Percentiles rank a stretch among this genome's conserved stretches.
These are phyloP conservation scores for Benincasa hispida DNA, from an alignment of 306 rosid species.

Conservation along the genomic window DNA sequence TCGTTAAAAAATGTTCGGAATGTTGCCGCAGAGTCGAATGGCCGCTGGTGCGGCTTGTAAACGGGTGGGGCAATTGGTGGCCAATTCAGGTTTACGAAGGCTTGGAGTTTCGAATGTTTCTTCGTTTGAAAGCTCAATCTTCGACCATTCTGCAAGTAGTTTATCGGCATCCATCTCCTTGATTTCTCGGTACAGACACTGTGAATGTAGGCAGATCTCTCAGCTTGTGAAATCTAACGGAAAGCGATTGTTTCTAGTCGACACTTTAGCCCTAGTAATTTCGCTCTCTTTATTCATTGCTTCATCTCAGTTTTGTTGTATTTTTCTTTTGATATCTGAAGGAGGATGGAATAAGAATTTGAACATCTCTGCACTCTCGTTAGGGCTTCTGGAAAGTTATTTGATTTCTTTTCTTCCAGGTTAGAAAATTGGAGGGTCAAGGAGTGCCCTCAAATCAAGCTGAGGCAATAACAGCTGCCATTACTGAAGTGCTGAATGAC, in stretches of 20 bases:
- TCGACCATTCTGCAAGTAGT: constrained; percentile 11
- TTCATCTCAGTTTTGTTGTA: neutral
- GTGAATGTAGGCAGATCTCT: constrained; percentile 30
- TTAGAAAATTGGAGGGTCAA: constrained; percentile 72
- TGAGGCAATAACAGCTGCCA: constrained; percentile 85
- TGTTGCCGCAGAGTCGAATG: constrained; percentile 35
- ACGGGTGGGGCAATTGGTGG: constrained; percentile 32
- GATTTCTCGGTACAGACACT: constrained; percentile 18
- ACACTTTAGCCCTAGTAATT: constrained; percentile 78
- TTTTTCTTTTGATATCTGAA: neutral
- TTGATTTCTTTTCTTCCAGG: constrained; percentile 24
- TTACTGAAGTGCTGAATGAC: constrained; percentile 76
- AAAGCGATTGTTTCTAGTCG: constrained; percentile 62
- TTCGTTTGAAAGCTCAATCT: constrained; percentile 17
- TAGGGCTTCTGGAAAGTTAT: neutral
- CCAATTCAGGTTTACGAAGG: constrained; percentile 25
- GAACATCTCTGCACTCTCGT: neutral
- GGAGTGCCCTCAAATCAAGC: constrained; percentile 81
- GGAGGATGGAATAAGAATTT: neutral
- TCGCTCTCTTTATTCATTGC: neutral
- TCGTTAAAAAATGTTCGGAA: neutral
- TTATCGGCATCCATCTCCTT: constrained; percentile 16
- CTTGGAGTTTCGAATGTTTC: constrained; percentile 23
- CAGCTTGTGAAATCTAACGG: constrained; percentile 57
- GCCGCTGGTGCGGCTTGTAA: constrained; percentile 54